Evolutionary conservation across 331 rosid genomes (phyloP), one percentile per base, ranked within the genome.

Genomic region (Prunus yedoensis): DNA sequence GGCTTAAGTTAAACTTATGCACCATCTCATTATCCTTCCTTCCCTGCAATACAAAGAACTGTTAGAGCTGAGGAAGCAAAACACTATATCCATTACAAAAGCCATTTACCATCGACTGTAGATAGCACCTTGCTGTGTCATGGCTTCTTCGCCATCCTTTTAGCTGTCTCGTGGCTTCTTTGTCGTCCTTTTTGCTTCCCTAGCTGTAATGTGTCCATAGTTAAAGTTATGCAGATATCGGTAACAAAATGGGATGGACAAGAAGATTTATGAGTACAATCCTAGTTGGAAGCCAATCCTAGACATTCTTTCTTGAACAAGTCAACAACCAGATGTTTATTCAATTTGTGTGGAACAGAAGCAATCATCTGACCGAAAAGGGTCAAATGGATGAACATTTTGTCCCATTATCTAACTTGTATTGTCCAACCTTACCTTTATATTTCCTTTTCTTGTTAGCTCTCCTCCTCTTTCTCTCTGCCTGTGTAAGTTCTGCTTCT

Each of bases 391-490:
- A 16, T 63, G 68, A 32, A 32, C 53, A 49, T 49, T 49, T 15
- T 49, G 18, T 11, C 18, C 52, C 17, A 47, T 5, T 15, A 57
- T 47, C 32, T 3, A 52, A 63, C 71, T 64, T 60, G 3, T 59
- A 16, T 46, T 28, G 53, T n/a, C 30, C 64, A 30, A 45, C 41
- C 77, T 38, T 85, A 95, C 99, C 97, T 83, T 91, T 90, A 68
- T 85, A 90, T 85, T 81, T 92, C 87, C 92, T 89, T 84, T 95
- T 95, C 89, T 90, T 92, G 77, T 82, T 83, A 67, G 97, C 94
- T 80, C 97, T 91, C 88, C 96, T 89, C 83, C 90, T 88, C 85
- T 88, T 95, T 84, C 97, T 95, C 66, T 95, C 99, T 21, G 67
- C 90, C 85, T 90, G 88, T 38, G 96, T 88, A 78, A 95, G 97